A percentile compares a stretch with the other conserved stretches of the same genome.
These are phyloP conservation scores for Fragosphaeria purpurea DNA, from an alignment of 2,329 filamentous ascomycete species.

Conservation along the genomic window DNA sequence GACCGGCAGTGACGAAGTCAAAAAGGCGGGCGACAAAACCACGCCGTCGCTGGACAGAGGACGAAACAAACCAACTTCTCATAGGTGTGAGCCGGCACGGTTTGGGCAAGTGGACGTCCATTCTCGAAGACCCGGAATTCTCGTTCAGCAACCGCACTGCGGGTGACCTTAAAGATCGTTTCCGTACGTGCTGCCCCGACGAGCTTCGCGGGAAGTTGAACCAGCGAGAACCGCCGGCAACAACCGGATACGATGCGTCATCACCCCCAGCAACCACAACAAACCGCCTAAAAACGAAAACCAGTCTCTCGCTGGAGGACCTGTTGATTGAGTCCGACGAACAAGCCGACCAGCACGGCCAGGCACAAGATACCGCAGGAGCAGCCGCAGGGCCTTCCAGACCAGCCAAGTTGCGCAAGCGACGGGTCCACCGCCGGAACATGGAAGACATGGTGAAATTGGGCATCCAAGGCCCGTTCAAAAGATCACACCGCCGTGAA, in stretches of 20 bases:
- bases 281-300: constrained; percentile 28
- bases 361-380: constrained; percentile 8
- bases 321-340: constrained; percentile 42
- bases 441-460: constrained; percentile 36
- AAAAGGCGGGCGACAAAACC: constrained; percentile 48
- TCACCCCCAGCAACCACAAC: constrained; percentile 6
- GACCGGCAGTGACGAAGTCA: constrained; percentile 22
- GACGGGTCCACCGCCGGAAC: constrained; percentile 32
- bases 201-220: constrained; percentile 39
- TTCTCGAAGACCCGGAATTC: constrained; percentile 51
- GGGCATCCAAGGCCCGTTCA: constrained; percentile 53
- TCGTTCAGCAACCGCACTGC: constrained; percentile 51
- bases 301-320: constrained; percentile 43
- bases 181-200: constrained; percentile 54
- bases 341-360: constrained; percentile 13
- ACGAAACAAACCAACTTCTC: constrained; percentile 53
- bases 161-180: constrained; percentile 56
- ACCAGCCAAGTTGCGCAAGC: constrained; percentile 23
- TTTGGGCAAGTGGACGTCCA: constrained; percentile 55
- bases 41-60: constrained; percentile 53
- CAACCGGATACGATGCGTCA: background rate
- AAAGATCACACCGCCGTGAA: constrained; percentile 50
- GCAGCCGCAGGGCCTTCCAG: constrained; percentile 5
- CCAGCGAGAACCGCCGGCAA: constrained; percentile 14
- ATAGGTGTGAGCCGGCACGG: constrained; percentile 53